phyloP scores from a whole-genome alignment of 2,329 filamentous ascomycete genomes.

The Calcarisporium arbuscula region DNA sequence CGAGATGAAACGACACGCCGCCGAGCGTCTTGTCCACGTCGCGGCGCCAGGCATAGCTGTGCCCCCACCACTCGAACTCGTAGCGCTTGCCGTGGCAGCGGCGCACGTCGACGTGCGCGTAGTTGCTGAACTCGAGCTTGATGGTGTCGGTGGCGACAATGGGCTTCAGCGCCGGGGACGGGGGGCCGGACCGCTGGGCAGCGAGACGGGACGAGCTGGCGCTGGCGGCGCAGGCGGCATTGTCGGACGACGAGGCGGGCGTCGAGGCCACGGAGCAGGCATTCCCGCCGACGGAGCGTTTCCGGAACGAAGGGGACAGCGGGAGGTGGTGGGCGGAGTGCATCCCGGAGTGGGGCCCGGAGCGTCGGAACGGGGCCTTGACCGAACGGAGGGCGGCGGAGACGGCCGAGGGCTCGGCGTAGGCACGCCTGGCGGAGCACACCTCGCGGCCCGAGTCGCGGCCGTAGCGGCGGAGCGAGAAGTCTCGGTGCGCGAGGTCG shows the following conservation, averaged over 20 bases:
- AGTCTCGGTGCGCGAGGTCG: conserved; percentile 77
- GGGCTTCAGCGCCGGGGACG: conserved; percentile 19
- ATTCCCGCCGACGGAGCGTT: too few relatives aligned
- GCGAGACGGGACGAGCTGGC: conserved; percentile 8
- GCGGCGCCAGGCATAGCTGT: conserved; percentile 77
- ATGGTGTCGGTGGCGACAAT: conserved; percentile 66
- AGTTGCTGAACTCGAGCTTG: conserved; percentile 94
- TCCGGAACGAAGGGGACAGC: conserved; percentile 16
- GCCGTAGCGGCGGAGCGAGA: conserved; percentile 86
- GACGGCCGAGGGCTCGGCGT: conserved; percentile 33
- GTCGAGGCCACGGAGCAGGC: too few relatives aligned
- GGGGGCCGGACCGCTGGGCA: background rate
- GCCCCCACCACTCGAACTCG: conserved; percentile 91
- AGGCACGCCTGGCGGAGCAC: conserved; percentile 73
- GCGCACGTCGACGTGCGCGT: conserved; percentile 81
- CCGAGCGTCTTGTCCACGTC: conserved; percentile 63
- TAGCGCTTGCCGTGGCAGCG: conserved; percentile 69
- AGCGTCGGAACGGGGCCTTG: conserved; percentile 25
- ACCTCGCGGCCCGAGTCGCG: conserved; percentile 90
- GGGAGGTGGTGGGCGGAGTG: conserved; percentile 9
- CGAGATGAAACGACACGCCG: conserved; percentile 72
- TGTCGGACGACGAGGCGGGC: conserved; percentile 16
- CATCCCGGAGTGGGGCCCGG: conserved; percentile 11
- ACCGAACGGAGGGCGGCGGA: conserved; percentile 44
- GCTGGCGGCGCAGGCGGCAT: conserved; percentile 14